A percentile compares a stretch with the other conserved stretches of the same genome.
Evolutionary conservation across 148 eudicot species (phyloP).

Genomic region (Rheum nobile): DNA sequence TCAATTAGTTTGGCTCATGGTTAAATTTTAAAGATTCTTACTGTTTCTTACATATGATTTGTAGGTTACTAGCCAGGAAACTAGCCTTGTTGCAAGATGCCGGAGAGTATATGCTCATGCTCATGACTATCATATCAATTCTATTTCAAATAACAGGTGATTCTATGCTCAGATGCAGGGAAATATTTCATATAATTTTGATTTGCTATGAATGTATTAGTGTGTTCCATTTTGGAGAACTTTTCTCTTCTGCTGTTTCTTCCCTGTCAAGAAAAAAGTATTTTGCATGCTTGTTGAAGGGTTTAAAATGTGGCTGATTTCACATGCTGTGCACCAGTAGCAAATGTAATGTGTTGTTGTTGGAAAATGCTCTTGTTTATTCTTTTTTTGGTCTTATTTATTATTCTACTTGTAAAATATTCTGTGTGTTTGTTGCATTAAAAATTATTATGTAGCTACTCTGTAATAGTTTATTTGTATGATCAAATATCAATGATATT

Average conservation of each 20-base stretch:
- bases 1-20: background rate
- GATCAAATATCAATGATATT: background rate
- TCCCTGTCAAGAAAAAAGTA: background rate
- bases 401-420: background rate
- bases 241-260: background rate
- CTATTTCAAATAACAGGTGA: conserved; percentile 75
- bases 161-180: background rate
- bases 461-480: background rate
- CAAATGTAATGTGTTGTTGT: background rate
- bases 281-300: background rate
- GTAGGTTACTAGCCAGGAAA: conserved; percentile 65
- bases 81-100: conserved; percentile 69
- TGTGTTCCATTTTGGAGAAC: background rate
- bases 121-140: conserved; percentile 77
- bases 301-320: background rate
- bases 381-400: background rate
- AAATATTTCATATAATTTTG: background rate
- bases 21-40: background rate
- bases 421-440: background rate
- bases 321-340: background rate
- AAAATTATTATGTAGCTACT: background rate
- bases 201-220: background rate
- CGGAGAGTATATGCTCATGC: conserved; percentile 85
- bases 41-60: background rate
- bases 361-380: background rate